Evolutionary conservation across 108 stramenopile species (phyloP), one percentile per base, ranked within the genome.

Genomic region (Cyclotella cryptica): DNA sequence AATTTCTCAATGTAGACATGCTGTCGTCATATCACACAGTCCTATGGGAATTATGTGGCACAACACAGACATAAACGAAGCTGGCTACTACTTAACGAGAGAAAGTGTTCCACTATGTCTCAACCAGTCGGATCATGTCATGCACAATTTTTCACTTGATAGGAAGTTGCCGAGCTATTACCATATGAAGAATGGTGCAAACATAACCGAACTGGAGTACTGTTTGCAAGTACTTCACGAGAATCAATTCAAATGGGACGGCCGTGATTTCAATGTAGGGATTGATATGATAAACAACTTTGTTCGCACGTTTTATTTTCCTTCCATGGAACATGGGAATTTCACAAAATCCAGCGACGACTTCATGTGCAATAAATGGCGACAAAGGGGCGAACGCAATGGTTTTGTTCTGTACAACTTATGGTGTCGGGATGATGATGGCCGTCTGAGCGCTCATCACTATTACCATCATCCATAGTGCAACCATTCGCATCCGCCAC

Each of bases 21-120:
- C n/a, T n/a, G n/a, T n/a, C n/a, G n/a, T n/a, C n/a, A n/a, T n/a
- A n/a, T 4, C n/a, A n/a, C 51, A 22, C 39, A 72, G 72, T 8
- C 85, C 87, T 2, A 41, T 88, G 24, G 87, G 87, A 14, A 60
- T 86, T 9, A 84, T 86, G 7, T 88, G 66, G 24, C 74, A 73
- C 52, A 85, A 85, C 30, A 86, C 85, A 26, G 87, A 88, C 69
- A 57, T 88, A 43, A 78, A 80, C 47, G 74, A 81, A 29, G 41
- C 57, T 21, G 81, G 81, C 14, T 81, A 75, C 62, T 74, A 69
- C 21, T 47, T 81, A 29, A 69, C 66, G 57, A 58, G 81, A 22
- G 54, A 40, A 10, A 81, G 81, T 72, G 75, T 76, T 14, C 75
- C 75, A 18, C 66, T 76, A n/a, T 83, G 81, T 65, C 29, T 35